These are phyloP conservation scores for Mycoemilia scoparia DNA, from an alignment of 192 early-diverging fungal species.

Conservation along the genomic window DNA sequence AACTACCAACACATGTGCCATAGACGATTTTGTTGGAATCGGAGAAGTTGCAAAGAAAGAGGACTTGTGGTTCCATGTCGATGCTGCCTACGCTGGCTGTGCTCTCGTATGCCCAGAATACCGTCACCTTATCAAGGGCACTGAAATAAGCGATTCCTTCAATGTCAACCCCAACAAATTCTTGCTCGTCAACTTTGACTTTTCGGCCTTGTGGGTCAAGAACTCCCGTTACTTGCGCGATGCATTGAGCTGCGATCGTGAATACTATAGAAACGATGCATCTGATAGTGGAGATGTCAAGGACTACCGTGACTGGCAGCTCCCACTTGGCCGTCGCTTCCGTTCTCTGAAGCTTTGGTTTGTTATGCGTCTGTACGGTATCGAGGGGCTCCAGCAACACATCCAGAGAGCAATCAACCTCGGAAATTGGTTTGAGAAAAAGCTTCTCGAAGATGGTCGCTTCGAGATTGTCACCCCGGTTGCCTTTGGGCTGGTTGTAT, in stretches of 20 bases:
- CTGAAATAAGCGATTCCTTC: slow-evolving; percentile 38
- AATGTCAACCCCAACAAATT: slow-evolving; percentile 46
- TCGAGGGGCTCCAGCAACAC: slow-evolving; percentile 27
- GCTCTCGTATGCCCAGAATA: slow-evolving; percentile 40
- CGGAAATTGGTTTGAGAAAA: slow-evolving; percentile 16
- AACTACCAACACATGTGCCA: slow-evolving; percentile 35
- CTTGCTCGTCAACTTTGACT: slow-evolving; percentile 46
- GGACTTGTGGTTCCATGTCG: slow-evolving; percentile 41
- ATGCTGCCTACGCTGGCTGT: slow-evolving; percentile 43
- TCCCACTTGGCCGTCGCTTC: slow-evolving; percentile 37
- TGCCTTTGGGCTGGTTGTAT: slow-evolving; percentile 26
- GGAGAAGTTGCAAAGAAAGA: slow-evolving; percentile 20
- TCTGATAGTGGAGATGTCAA: slow-evolving; percentile 17
- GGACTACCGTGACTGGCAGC: slow-evolving; percentile 38
- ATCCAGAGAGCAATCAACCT: slow-evolving; percentile 24
- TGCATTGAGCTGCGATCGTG: slow-evolving; percentile 31
- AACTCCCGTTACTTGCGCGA: slow-evolving; percentile 25
- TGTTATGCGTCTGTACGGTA: slow-evolving; percentile 38
- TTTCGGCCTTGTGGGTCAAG: slow-evolving; percentile 38
- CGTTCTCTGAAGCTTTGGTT: slow-evolving; percentile 48
- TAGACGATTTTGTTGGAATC: slow-evolving; percentile 37
- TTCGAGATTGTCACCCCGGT: slow-evolving; percentile 25
- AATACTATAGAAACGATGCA: slow-evolving; percentile 27
- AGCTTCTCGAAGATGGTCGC: slow-evolving; percentile 17
- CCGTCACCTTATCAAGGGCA: slow-evolving; percentile 22